A percentile compares a stretch with the other conserved stretches of the same genome.
phyloP scores from a whole-genome alignment of 2,329 filamentous ascomycete species.

The Akanthomyces dipterigenus region DNA sequence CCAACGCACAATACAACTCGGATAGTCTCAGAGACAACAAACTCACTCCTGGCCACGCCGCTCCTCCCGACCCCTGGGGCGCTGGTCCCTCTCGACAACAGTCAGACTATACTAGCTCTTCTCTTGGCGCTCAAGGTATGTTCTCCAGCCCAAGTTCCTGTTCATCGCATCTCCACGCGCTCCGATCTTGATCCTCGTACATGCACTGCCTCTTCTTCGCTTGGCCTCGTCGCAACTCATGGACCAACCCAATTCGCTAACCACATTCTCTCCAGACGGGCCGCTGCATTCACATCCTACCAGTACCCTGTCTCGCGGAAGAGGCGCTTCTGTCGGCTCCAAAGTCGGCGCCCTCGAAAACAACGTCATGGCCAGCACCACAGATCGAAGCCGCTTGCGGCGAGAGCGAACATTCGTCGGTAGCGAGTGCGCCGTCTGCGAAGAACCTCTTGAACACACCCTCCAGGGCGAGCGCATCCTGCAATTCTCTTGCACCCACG shows the following conservation, averaged over 20 bases:
- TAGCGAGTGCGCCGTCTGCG: slow-evolving; percentile 89
- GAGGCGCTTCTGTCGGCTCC: slow-evolving; percentile 23
- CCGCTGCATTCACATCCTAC: slow-evolving; percentile 8
- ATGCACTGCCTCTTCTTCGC: neutral
- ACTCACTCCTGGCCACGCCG: neutral
- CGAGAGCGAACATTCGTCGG: slow-evolving; percentile 93
- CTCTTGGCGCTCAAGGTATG: neutral
- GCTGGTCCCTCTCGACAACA: slow-evolving; percentile 1
- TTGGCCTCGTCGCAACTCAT: neutral
- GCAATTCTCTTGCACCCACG: slow-evolving; percentile 94
- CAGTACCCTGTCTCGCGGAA: slow-evolving; percentile 23
- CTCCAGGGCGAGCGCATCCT: slow-evolving; percentile 88
- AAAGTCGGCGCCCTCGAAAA: slow-evolving; percentile 32
- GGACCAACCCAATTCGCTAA: neutral
- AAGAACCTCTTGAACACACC: slow-evolving; percentile 93
- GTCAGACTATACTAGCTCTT: neutral
- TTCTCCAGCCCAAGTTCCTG: neutral
- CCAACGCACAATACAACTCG: slow-evolving; percentile 12
- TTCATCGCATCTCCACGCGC: neutral
- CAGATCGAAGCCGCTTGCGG: slow-evolving; percentile 71
- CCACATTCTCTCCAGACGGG: neutral
- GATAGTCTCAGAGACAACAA: slow-evolving; percentile 10
- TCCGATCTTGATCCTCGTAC: neutral
- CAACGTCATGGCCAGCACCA: slow-evolving; percentile 37
- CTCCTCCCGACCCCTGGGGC: neutral